phyloP scores from a whole-genome alignment of 331 rosid species.

The Quercus phellos region DNA sequence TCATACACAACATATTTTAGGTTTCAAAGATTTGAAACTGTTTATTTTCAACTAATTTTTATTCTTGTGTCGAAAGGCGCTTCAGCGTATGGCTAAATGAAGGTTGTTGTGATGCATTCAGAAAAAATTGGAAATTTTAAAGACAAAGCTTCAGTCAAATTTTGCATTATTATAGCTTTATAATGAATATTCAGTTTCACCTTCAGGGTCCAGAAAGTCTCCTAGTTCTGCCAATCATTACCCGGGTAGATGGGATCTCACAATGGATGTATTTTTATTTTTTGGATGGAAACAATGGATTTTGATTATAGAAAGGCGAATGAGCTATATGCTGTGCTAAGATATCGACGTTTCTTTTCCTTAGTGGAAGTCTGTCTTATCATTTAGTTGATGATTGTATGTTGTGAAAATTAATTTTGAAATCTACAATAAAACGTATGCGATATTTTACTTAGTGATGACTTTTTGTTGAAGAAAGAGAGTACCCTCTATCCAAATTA shows the following conservation, averaged over 20 bases:
- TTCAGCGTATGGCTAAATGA: no score
- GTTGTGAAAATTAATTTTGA: no score
- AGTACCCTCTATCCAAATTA: neutral
- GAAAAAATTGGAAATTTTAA: neutral
- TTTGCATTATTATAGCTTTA: neutral
- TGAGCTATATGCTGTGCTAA: neutral
- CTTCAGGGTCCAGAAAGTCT: neutral
- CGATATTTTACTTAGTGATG: neutral
- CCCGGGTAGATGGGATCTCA: neutral
- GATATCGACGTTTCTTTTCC: neutral
- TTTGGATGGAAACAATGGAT: neutral
- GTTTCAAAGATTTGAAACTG: neutral
- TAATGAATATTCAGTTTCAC: neutral
- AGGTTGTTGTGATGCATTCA: no score
- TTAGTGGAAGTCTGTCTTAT: neutral
- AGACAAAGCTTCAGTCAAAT: neutral
- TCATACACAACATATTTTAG: neutral
- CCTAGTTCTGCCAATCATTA: neutral
- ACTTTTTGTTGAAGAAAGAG: neutral
- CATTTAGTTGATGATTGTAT: no score
- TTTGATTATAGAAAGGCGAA: neutral
- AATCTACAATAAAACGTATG: neutral
- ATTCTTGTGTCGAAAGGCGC: neutral
- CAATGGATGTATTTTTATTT: neutral
- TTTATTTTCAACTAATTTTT: neutral